Evolutionary conservation across 176 grass and related monocot genomes (phyloP), one percentile per base, ranked within the genome.

Genomic region (Cymbopogon citratus): DNA sequence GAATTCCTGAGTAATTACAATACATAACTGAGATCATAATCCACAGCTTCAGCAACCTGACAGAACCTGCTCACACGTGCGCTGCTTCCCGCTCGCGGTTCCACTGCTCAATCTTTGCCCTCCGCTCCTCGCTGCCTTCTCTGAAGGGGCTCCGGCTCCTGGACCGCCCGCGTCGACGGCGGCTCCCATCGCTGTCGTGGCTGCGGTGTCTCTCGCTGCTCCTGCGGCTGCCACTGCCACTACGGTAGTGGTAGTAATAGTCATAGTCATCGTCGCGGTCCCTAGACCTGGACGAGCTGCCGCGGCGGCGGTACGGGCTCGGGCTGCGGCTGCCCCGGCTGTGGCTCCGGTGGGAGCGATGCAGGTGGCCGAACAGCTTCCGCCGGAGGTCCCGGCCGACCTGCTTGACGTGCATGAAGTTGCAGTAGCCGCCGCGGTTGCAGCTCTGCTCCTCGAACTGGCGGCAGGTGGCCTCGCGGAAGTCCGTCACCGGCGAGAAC

Each of bases 331-430:
- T 94, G 56, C 90, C 64, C 69, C 90, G 75, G 75, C 81, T 89
- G 59, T 86, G 74, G 71, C 93, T 88, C 14, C 87, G 80, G 67
- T 21, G 36, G 13, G 79, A 82, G 18, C 83, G 80, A 41, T 78
- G 69, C 62, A 85, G 61, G 28, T 80, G 80, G 0, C 91, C 88
- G 74, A 90, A 91, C n/a, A 95, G 78, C 64, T 88, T 90, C 89
- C 89, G 87, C 35, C 89, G 85, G 39, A 99, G 71, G 27, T 95
- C 89, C 45, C 87, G 76, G 34, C 92, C 77, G 6, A 99, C 85
- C 76, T 90, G 48, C 80, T 99, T 99, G 18, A 95, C 96, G 63
- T 99, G 96, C 85, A 99, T 95, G 77, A 95, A 99, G 83, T 99
- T 99, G 87, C 92, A 99, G 78, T 95, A 99, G 1, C 96, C 96